phyloP scores from a whole-genome alignment of 176 grass and related monocot genomes.

The Aegilops sharonensis region DNA sequence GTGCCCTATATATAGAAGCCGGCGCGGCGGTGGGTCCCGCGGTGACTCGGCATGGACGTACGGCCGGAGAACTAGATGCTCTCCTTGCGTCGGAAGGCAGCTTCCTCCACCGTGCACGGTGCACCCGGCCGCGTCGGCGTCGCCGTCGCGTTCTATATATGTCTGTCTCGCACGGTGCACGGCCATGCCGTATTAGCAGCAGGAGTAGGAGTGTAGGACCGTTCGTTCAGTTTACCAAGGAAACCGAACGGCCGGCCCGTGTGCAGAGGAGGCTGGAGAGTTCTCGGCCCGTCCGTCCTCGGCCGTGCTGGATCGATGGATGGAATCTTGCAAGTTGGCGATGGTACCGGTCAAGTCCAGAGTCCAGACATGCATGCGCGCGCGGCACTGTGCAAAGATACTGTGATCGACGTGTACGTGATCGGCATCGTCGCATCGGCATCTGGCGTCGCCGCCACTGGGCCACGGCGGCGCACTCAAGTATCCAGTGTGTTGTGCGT shows the following conservation, averaged over 20 bases:
- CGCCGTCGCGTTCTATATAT: background rate
- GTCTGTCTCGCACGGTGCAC: background rate
- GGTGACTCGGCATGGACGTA: background rate
- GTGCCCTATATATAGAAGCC: background rate
- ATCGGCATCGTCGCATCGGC: background rate
- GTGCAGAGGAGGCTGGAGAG: too few relatives aligned
- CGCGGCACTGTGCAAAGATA: too few relatives aligned
- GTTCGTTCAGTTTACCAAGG: background rate
- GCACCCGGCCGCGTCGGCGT: background rate
- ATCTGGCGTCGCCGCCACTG: too few relatives aligned
- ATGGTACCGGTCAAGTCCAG: too few relatives aligned
- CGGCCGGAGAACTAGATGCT: background rate
- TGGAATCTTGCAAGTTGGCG: background rate
- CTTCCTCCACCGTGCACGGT: background rate
- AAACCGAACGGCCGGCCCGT: background rate
- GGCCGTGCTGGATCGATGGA: too few relatives aligned
- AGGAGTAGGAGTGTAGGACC: too few relatives aligned
- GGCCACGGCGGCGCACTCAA: too few relatives aligned
- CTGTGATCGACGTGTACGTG: too few relatives aligned
- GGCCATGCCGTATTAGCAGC: too few relatives aligned
- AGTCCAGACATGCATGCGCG: background rate
- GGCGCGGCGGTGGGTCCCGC: background rate
- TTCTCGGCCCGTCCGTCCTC: background rate
- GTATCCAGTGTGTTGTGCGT: too few relatives aligned
- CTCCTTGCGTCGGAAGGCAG: constrained; percentile 8